Conservation (phyloP, 2,329 filamentous ascomycete species). For the Pyricularia sp. region DNA sequence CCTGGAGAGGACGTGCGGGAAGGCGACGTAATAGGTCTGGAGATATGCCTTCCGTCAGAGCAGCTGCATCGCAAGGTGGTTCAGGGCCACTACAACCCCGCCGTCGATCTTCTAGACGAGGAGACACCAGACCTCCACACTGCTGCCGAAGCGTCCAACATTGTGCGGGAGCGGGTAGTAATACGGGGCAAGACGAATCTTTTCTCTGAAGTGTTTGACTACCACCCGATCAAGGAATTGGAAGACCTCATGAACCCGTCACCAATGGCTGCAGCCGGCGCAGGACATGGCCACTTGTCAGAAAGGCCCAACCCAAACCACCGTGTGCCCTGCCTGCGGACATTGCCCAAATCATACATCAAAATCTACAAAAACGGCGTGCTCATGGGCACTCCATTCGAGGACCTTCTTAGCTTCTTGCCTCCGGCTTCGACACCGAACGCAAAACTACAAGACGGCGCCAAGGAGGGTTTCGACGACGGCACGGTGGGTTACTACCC, state of each 20-base stretch:
- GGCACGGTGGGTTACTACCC: constrained; percentile 95
- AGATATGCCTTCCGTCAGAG: constrained; percentile 83
- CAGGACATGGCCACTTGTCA: constrained; percentile 20
- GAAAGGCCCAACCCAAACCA: constrained; percentile 65
- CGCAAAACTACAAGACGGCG: constrained; percentile 61
- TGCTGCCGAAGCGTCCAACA: constrained; percentile 54
- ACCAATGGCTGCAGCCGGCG: constrained; percentile 32
- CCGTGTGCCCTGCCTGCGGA: constrained; percentile 64
- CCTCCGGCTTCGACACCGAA: constrained; percentile 77
- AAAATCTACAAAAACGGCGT: constrained; percentile 89
- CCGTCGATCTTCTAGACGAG: constrained; percentile 49
- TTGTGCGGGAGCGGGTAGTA: constrained; percentile 89
- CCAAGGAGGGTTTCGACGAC: constrained; percentile 82
- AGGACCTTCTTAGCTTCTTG: constrained; percentile 79
- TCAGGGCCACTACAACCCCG: constrained; percentile 77
- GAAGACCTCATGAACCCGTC: constrained; percentile 73
- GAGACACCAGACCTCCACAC: background rate
- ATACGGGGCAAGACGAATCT: constrained; percentile 87
- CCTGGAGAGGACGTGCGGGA: constrained; percentile 71
- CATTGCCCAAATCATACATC: constrained; percentile 77
- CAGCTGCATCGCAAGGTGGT: constrained; percentile 82
- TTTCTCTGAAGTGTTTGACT: constrained; percentile 90
- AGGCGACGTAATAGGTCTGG: constrained; percentile 88
- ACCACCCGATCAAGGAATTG: constrained; percentile 77
- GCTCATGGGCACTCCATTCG: constrained; percentile 78